A percentile compares a stretch with the other conserved stretches of the same genome.
phyloP scores from a whole-genome alignment of 306 rosid genomes.

The Myrica gale region DNA sequence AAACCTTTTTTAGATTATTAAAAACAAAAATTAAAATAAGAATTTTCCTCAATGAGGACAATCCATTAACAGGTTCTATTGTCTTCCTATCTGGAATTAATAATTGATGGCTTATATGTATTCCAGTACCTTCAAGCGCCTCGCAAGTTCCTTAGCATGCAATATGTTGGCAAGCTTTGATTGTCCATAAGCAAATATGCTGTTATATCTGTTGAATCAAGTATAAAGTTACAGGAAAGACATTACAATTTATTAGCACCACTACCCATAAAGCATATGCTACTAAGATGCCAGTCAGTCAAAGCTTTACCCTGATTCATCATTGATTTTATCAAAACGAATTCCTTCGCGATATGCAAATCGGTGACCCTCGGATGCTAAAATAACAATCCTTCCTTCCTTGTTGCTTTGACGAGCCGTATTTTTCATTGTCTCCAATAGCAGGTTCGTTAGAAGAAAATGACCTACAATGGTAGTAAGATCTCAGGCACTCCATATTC shows the following conservation, averaged over 20 bases:
- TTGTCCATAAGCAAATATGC: slow-evolving; percentile 62
- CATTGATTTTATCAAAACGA: slow-evolving; percentile 60
- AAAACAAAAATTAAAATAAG: not conserved
- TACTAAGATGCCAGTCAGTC: slow-evolving; percentile 17
- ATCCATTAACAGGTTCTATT: not conserved
- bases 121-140: slow-evolving; percentile 65
- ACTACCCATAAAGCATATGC: not conserved
- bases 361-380: slow-evolving; percentile 67
- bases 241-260: slow-evolving; percentile 14
- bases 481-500: not conserved
- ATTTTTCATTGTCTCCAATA: slow-evolving; percentile 73
- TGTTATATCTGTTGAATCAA: slow-evolving; percentile 47
- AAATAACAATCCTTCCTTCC: slow-evolving; percentile 74
- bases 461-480: slow-evolving; percentile 53
- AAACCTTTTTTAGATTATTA: not conserved
- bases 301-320: slow-evolving; percentile 60
- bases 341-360: slow-evolving; percentile 52
- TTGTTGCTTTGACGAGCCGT: slow-evolving; percentile 52
- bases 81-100: not conserved
- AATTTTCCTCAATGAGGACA: not conserved
- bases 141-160: slow-evolving; percentile 78
- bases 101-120: slow-evolving; percentile 4
- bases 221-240: not conserved
- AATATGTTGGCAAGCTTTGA: slow-evolving; percentile 80
- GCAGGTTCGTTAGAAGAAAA: slow-evolving; percentile 75